Conservation (phyloP, 2,329 filamentous ascomycete genomes). For the Aureobasidium pullulans region DNA sequence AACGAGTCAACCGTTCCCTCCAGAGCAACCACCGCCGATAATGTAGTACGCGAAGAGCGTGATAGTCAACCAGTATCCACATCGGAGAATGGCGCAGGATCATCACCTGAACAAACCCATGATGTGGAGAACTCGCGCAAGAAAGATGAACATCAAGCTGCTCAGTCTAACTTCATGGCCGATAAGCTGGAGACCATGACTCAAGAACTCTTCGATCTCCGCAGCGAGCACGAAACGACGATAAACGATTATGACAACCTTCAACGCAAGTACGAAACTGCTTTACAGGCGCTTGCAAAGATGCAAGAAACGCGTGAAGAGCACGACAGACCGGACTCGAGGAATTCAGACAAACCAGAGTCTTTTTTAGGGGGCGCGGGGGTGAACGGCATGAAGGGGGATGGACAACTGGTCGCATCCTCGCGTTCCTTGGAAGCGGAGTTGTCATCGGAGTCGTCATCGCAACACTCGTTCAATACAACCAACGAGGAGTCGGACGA, state of each 20-base stretch:
- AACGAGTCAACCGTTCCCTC: neutral
- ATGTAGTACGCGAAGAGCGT: neutral
- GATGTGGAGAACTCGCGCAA: neutral
- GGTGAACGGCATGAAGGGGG: slow-evolving; percentile 63
- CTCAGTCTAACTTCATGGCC: slow-evolving; percentile 76
- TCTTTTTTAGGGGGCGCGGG: slow-evolving; percentile 80
- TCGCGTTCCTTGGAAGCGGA: slow-evolving; percentile 92
- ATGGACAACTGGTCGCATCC: slow-evolving; percentile 58
- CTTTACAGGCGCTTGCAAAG: slow-evolving; percentile 71
- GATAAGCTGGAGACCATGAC: slow-evolving; percentile 90
- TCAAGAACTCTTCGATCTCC: slow-evolving; percentile 83
- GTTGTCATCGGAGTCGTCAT: slow-evolving; percentile 78
- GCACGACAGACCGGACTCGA: slow-evolving; percentile 47
- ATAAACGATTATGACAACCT: slow-evolving; percentile 74
- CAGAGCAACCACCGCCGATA: neutral
- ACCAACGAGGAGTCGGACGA: slow-evolving; percentile 36
- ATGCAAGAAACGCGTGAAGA: slow-evolving; percentile 72
- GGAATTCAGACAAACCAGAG: slow-evolving; percentile 46
- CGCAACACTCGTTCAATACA: slow-evolving; percentile 29
- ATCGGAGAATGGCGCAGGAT: neutral
- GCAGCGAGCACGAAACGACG: slow-evolving; percentile 81
- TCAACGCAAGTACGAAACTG: slow-evolving; percentile 83
- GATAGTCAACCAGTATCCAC: neutral
- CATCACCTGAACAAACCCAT: neutral
- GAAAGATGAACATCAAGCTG: neutral